Evolutionary conservation across 371 early-diverging fungal species (phyloP), one percentile per base, ranked within the genome.

Genomic region (Parasitella parasitica): DNA sequence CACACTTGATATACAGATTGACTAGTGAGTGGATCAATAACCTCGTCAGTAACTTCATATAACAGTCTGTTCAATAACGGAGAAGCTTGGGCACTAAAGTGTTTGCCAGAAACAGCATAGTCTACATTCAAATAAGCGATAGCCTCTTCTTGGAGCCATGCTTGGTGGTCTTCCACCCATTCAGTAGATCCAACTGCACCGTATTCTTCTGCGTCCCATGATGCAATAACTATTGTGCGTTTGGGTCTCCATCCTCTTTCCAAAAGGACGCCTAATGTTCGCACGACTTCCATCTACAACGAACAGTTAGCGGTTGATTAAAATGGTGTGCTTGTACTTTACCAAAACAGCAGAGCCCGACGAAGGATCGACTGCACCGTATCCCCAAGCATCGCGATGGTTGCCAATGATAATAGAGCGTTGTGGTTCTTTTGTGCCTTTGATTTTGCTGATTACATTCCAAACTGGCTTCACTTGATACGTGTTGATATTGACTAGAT

Each of bases 181-280:
- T 89, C 90, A 8, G 87, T 88, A 18, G 87, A 86, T 1, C 90
- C 90, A 22, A 87, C 66, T 6, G 76, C 51, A 6, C 89, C 86
- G 66, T 88, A 88, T 59, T 86, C 87, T 58, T 83, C 80, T 9
- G 80, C 90, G 66, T 89, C 90, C 90, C 90, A 89, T 16, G 86
- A 85, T 20, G 86, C 87, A 48, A 89, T 63, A 3, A 86, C 61
- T 8, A 89, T 78, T 6, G 89, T 85, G 36, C 90, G 83, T 13
- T 79, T 79, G 5, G 90, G 90, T 32, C 73, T 74, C 90, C 90
- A 89, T 22, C 89, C 90, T 15, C 70, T 65, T 48, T 82, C 64
- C 2, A 80, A 39, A 34, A 89, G 66, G 28, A 75, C 54, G 28
- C 89, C 87, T n/a, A 88, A 59, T 0, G 73, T 67, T 26, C 84